These are phyloP conservation scores for Grigorovia yakushimaensis DNA, from an alignment of 805 yeast species.

Conservation along the genomic window DNA sequence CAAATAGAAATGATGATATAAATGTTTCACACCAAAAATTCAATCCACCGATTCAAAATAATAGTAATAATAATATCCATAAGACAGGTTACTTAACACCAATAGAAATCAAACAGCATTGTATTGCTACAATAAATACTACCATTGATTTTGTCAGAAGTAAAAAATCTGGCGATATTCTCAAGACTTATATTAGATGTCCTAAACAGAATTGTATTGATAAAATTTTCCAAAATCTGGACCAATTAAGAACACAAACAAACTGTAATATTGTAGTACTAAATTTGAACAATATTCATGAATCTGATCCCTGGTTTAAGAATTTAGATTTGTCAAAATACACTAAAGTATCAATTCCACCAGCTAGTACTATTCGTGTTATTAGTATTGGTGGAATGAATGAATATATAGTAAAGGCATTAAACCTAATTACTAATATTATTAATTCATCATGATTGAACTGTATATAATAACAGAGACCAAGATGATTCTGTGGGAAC, in stretches of 20 bases:
- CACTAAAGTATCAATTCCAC: conserved; percentile 17
- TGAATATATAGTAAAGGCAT: conserved; percentile 23
- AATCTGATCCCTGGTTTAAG: conserved; percentile 25
- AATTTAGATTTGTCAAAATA: conserved; percentile 16
- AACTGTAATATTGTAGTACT: conserved; percentile 28
- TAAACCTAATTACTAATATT: conserved; percentile 14
- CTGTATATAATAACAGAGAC: no score
- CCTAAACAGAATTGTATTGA: conserved; percentile 26
- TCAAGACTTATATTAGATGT: conserved; percentile 25
- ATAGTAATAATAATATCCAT: neutral
- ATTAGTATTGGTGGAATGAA: conserved; percentile 28
- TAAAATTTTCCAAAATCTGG: conserved; percentile 19
- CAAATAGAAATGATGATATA: neutral
- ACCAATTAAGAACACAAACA: conserved; percentile 25
- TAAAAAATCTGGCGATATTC: conserved; percentile 25
- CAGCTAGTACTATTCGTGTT: conserved; percentile 25
- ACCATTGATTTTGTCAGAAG: conserved; percentile 18
- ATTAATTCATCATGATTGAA: conserved; percentile 3
- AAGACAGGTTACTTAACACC: conserved; percentile 17
- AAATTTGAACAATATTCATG: conserved; percentile 27
- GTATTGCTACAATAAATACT: conserved; percentile 22
- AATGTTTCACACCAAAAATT: neutral
- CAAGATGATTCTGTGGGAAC: no score
- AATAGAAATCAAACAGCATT: conserved; percentile 24
- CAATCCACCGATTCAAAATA: neutral